Evolutionary conservation across 352 stramenopile species (phyloP).

Genomic region (Phytophthora chlamydospora): DNA sequence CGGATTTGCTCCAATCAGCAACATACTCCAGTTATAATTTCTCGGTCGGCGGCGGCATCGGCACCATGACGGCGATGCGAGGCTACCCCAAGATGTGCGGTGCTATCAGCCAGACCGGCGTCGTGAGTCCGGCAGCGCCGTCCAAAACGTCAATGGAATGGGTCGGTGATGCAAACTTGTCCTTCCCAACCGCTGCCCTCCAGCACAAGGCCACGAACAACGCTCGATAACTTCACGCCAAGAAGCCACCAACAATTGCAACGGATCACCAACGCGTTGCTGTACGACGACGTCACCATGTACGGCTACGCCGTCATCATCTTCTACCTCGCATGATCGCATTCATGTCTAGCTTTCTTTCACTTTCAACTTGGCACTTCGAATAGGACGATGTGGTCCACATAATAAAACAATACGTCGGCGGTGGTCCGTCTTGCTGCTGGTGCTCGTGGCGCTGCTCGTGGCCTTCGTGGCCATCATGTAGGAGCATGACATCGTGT

Average conservation of each 20-base stretch:
- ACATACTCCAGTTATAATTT: too few species aligned
- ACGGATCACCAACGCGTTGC: conserved; percentile 53
- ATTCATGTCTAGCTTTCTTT: too few species aligned
- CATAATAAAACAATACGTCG: too few species aligned
- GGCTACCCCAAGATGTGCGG: conserved; percentile 13
- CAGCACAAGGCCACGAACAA: background rate
- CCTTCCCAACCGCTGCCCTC: conserved; percentile 1
- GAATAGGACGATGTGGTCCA: too few species aligned
- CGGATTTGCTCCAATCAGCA: too few species aligned
- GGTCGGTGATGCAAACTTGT: background rate
- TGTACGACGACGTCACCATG: conserved; percentile 90
- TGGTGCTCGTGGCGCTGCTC: conserved; percentile 63
- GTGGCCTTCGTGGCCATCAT: conserved; percentile 73
- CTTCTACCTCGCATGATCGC: too few species aligned
- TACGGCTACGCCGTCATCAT: conserved; percentile 96
- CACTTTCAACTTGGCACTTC: too few species aligned
- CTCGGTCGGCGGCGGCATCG: too few species aligned
- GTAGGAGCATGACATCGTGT: conserved; percentile 80
- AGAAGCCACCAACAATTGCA: conserved; percentile 10
- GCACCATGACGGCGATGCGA: background rate
- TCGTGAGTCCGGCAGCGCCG: conserved; percentile 1
- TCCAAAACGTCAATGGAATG: background rate
- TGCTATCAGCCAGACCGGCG: conserved; percentile 5
- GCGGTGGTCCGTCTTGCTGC: conserved; percentile 45
- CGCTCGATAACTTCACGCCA: background rate